Percentiles rank a stretch among this genome's conserved stretches.
These are phyloP conservation scores for Pseudoscleropodium purum DNA, from an alignment of 225 moss, liverwort and hornwort genomes.

Conservation along the genomic window DNA sequence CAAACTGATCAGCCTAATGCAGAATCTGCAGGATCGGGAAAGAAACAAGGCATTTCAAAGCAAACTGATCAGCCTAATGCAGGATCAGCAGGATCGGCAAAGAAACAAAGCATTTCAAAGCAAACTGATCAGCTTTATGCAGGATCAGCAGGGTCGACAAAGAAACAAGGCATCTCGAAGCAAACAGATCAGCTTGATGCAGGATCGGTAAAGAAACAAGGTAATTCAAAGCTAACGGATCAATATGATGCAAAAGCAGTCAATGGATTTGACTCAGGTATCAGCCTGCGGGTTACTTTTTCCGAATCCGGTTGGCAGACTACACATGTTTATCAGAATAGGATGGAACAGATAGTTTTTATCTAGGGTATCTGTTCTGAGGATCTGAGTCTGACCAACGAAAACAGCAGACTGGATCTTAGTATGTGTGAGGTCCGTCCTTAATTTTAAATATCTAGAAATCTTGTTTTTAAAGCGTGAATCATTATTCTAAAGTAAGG, in stretches of 20 bases:
- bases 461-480: not conserved
- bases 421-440: not conserved
- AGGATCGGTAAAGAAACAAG: not conserved
- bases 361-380: not conserved
- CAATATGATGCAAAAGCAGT: not conserved
- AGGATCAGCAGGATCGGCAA: not conserved
- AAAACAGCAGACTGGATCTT: not conserved
- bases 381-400: not conserved
- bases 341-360: slow-evolving; percentile 24
- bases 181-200: not conserved
- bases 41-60: slow-evolving; percentile 1
- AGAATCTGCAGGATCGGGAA: not conserved
- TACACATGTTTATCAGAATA: slow-evolving; percentile 28
- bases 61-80: not conserved
- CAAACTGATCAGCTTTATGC: not conserved
- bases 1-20: not conserved
- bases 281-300: not conserved
- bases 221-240: not conserved
- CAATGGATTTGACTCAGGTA: slow-evolving; percentile 7
- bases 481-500: not conserved
- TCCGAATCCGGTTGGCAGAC: slow-evolving; percentile 12
- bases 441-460: not conserved
- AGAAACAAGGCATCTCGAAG: not conserved
- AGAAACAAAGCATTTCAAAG: not conserved
- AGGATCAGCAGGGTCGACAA: not conserved